A percentile compares a stretch with the other conserved stretches of the same genome.
Evolutionary conservation across 352 stramenopile genomes (phyloP).

Genomic region (Thraustochytrium striatum): DNA sequence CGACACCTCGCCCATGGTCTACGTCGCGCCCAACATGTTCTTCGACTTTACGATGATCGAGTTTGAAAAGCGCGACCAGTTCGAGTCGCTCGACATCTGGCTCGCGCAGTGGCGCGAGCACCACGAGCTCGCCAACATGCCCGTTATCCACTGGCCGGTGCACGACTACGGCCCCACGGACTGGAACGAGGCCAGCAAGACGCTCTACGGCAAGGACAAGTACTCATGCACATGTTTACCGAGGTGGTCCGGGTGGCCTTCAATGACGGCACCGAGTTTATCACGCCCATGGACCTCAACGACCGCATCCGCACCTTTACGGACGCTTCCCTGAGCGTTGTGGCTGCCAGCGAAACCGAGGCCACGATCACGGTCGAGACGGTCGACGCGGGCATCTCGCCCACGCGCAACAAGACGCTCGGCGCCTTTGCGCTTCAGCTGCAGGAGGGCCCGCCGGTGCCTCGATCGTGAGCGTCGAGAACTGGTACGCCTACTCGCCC

Average conservation of each 20-base stretch:
- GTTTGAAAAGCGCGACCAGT: slow-evolving; percentile 6
- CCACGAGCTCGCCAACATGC: slow-evolving; percentile 21
- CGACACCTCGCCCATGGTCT: slow-evolving; percentile 12
- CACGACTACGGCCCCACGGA: slow-evolving; percentile 32
- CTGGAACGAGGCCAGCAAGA: slow-evolving; percentile 8
- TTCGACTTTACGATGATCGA: slow-evolving; percentile 44
- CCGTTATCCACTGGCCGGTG: slow-evolving; percentile 15
- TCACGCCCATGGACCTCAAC: slow-evolving; percentile 20
- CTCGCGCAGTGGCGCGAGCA: slow-evolving; percentile 3
- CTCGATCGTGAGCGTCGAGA: slow-evolving; percentile 5
- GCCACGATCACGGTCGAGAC: not conserved
- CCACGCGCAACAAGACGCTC: not conserved
- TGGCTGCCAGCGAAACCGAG: not conserved
- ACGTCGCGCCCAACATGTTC: slow-evolving; percentile 48
- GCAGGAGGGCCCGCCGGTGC: not conserved
- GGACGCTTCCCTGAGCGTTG: not conserved
- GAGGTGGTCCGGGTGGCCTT: slow-evolving; percentile 20
- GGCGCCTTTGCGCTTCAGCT: not conserved
- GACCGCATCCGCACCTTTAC: slow-evolving; percentile 43
- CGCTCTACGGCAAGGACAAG: slow-evolving; percentile 1
- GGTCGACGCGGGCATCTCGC: not conserved
- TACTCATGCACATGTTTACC: slow-evolving; percentile 1
- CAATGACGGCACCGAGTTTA: slow-evolving; percentile 29
- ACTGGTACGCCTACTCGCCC: not conserved
- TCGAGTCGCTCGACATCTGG: slow-evolving; percentile 3